Evolutionary conservation across 345 rosid genomes (phyloP).

Genomic region (Populus tremula): DNA sequence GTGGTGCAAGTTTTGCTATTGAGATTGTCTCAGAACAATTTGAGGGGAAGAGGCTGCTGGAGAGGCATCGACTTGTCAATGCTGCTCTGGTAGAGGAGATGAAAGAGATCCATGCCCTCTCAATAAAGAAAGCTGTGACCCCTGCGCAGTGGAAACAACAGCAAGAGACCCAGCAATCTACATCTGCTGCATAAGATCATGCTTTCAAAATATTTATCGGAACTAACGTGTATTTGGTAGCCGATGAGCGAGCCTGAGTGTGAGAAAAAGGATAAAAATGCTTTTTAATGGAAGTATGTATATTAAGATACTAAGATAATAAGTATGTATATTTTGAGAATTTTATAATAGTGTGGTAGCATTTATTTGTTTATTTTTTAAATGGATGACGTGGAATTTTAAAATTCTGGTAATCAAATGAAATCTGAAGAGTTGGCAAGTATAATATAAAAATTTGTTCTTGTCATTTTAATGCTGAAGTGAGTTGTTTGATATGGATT

Average conservation of each 20-base stretch:
- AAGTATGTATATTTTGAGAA: no score
- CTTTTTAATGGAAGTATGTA: neutral
- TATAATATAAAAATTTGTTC: no score
- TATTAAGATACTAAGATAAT: no score
- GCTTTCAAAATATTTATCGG: neutral
- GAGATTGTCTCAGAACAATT: slow-evolving; percentile 75
- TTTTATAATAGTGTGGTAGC: no score
- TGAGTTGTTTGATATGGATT: no score
- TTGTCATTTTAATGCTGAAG: no score
- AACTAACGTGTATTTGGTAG: neutral
- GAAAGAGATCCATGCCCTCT: slow-evolving; percentile 88
- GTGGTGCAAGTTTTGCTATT: slow-evolving; percentile 74
- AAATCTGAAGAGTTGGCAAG: no score
- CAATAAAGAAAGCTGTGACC: slow-evolving; percentile 68
- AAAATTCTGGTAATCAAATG: no score
- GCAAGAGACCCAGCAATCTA: slow-evolving; percentile 45
- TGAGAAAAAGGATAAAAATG: neutral
- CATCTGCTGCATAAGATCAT: slow-evolving; percentile 26
- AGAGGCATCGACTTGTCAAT: slow-evolving; percentile 78
- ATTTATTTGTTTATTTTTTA: no score
- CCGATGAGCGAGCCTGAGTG: neutral
- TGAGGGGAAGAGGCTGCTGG: slow-evolving; percentile 83
- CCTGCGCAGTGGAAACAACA: slow-evolving; percentile 73
- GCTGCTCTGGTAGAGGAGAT: slow-evolving; percentile 77
- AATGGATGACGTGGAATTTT: no score